Evolutionary conservation across 345 rosid species (phyloP), one percentile per base, ranked within the genome.

Genomic region (Populus simonii): DNA sequence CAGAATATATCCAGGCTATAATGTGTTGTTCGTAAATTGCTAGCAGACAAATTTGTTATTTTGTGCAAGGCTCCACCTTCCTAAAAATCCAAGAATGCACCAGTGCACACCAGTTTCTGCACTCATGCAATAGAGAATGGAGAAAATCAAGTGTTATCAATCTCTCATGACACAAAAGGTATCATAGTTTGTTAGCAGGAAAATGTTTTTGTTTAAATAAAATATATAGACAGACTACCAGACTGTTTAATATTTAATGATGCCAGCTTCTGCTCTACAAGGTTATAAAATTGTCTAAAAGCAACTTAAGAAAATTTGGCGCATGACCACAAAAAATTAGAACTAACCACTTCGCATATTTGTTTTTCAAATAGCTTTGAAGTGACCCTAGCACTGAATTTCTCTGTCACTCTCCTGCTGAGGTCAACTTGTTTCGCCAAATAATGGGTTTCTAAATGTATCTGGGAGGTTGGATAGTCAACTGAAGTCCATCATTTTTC

Each of bases 271-370:
- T 20, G 27, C 57, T 51, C 77, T 13, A 73, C 27, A 59, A 66
- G 35, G 18, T 29, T 13, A 25, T n/a, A 11, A 57, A 35, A 8
- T 3, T 39, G 4, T 61, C 16, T 67, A 17, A 38, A 23, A 57
- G 29, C 29, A 57, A n/a, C 11, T 57, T 57, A n/a, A 9, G 63
- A 57, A 23, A 9, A 9, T 57, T 6, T 55, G 62, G 35, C n/a
- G 55, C 49, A 25, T 27, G 8, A 17, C 11, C 27, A 17, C 15
- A 27, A 25, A 57, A 62, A 43, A 27, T 73, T 68, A 35, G 45
- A 65, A 84, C 94, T 92, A 78, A 92, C 98, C 94, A 79, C 93
- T 87, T 91, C 92, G 3, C 92, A 87, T 38, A 93, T 87, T 87
- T 92, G 91, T 65, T 84, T 91, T 77, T 92, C 93, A 78, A 93